Conservation (phyloP, 2,329 filamentous ascomycete species). For the Emericellopsis atlantica region DNA sequence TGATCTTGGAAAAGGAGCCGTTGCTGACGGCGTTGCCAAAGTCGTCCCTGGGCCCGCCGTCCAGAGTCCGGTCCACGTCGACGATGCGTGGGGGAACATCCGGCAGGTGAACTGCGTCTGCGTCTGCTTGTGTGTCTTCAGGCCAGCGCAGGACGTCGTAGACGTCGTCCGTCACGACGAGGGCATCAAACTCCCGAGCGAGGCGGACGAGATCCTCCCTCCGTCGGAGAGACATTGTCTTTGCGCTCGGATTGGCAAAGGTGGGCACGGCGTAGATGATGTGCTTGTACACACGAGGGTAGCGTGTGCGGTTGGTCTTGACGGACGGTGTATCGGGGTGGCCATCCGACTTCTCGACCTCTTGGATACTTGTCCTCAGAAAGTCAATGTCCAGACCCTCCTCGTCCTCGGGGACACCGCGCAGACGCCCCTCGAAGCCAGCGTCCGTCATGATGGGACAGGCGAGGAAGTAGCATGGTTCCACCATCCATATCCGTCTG, state of each 20-base stretch:
- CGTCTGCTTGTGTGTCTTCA: slow-evolving; percentile 51
- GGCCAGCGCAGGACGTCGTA: no score
- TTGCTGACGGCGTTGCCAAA: slow-evolving; percentile 56
- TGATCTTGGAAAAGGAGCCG: slow-evolving; percentile 55
- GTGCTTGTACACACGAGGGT: slow-evolving; percentile 48
- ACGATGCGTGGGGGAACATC: slow-evolving; percentile 34
- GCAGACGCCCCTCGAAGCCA: slow-evolving; percentile 39
- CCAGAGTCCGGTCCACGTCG: slow-evolving; percentile 30
- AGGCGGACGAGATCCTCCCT: no score
- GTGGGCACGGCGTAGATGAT: slow-evolving; percentile 58
- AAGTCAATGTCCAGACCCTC: slow-evolving; percentile 9
- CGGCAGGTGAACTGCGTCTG: slow-evolving; percentile 53
- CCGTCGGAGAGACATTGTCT: no score
- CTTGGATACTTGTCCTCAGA: slow-evolving; percentile 1
- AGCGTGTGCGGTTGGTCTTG: slow-evolving; percentile 33
- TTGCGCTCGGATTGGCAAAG: slow-evolving; percentile 59
- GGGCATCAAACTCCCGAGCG: no score
- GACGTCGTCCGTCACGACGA: no score
- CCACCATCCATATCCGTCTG: slow-evolving; percentile 47
- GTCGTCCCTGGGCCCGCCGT: slow-evolving; percentile 25
- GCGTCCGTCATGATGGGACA: slow-evolving; percentile 51
- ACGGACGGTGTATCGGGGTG: neutral
- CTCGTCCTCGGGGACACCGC: slow-evolving; percentile 46
- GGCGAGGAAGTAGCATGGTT: slow-evolving; percentile 49
- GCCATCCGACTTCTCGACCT: neutral